phyloP scores from a whole-genome alignment of 768 basidiomycete species.

The Tylopilus vinaceipallidus region DNA sequence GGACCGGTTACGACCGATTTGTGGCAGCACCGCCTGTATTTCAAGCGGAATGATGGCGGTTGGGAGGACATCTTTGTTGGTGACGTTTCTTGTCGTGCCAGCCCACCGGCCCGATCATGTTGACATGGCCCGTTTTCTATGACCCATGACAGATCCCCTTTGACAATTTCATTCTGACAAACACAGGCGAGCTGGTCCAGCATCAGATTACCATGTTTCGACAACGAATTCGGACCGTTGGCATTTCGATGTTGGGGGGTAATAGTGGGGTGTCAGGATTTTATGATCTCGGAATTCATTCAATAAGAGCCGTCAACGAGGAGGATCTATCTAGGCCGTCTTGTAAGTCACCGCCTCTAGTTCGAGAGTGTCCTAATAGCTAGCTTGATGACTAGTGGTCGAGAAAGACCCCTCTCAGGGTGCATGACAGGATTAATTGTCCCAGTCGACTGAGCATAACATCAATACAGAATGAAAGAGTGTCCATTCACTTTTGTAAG shows the following conservation, averaged over 20 bases:
- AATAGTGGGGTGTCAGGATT: constrained; percentile 70
- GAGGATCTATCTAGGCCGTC: constrained; percentile 47
- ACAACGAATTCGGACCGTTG: constrained; percentile 74
- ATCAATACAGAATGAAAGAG: constrained; percentile 2
- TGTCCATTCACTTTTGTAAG: constrained; percentile 4
- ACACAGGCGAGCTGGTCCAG: constrained; percentile 65
- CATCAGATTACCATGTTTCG: constrained; percentile 74
- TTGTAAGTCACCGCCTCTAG: constrained; percentile 22
- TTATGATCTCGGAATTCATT: constrained; percentile 83
- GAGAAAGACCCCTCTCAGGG: constrained; percentile 29
- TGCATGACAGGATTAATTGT: constrained; percentile 9
- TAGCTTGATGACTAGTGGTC: constrained; percentile 7
- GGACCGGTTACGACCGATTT: constrained; percentile 77
- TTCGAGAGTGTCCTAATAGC: neutral
- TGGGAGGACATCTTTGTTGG: constrained; percentile 86
- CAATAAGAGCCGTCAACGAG: constrained; percentile 78
- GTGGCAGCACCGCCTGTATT: constrained; percentile 94
- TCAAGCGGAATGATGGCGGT: constrained; percentile 56
- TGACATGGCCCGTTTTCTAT: constrained; percentile 2
- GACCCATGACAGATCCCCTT: constrained; percentile 68
- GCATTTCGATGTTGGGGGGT: constrained; percentile 85
- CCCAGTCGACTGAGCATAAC: neutral
- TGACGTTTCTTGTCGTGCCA: constrained; percentile 9
- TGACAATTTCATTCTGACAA: constrained; percentile 69
- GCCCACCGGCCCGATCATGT: neutral